A percentile compares a stretch with the other conserved stretches of the same genome.
Conservation (phyloP, 768 basidiomycete genomes). For the Gloeophyllum trabeum region DNA sequence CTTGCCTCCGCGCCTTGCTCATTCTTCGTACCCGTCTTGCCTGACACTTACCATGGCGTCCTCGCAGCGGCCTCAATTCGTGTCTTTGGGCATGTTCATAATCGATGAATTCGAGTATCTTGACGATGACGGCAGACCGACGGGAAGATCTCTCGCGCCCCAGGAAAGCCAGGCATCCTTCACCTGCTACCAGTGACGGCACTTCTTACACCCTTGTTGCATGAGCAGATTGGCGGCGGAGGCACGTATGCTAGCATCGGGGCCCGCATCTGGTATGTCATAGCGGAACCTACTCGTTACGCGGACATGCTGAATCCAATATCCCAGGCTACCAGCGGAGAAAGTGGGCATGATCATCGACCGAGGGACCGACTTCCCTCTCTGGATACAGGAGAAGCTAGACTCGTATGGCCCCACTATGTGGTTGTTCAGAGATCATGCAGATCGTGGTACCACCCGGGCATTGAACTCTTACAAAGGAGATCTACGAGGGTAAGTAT, state of each 20-base stretch:
- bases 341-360: constrained; percentile 79
- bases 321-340: constrained; percentile 52
- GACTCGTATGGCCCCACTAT: constrained; percentile 57
- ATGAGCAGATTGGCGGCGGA: constrained; percentile 74
- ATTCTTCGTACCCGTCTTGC: too few species aligned
- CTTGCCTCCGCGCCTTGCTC: too few species aligned
- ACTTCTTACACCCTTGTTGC: neutral
- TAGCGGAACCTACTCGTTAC: neutral
- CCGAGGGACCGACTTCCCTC: constrained; percentile 67
- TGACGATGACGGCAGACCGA: constrained; percentile 43
- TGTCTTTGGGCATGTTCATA: constrained; percentile 85
- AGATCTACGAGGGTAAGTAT: constrained; percentile 51
- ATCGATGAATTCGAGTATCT: constrained; percentile 68
- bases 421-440: constrained; percentile 66
- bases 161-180: constrained; percentile 29
- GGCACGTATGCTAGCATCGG: constrained; percentile 78
- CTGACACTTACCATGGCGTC: constrained; percentile 7
- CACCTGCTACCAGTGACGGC: neutral
- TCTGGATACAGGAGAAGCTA: constrained; percentile 39
- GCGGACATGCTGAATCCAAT: too few species aligned
- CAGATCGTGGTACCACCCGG: constrained; percentile 47
- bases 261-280: constrained; percentile 62
- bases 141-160: constrained; percentile 29
- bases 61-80: constrained; percentile 25
- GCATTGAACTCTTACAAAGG: constrained; percentile 69